These are phyloP conservation scores for Psilocybe cyanescens DNA, from an alignment of 768 basidiomycete genomes.

Conservation along the genomic window DNA sequence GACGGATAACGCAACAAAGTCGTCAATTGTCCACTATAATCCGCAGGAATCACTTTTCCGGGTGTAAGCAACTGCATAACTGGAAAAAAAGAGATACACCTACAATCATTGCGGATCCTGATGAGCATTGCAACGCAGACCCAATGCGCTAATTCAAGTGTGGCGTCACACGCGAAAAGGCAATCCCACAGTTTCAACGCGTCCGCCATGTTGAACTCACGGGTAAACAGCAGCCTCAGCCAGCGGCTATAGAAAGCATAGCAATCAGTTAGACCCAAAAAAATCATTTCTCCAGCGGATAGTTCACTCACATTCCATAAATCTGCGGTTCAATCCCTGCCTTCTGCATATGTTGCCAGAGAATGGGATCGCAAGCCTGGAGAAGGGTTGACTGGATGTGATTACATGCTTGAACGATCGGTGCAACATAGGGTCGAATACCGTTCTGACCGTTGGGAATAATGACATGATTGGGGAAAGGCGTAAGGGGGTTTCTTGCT, in stretches of 20 bases:
- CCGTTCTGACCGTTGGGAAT: slow-evolving; percentile 49
- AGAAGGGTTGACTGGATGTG: slow-evolving; percentile 77
- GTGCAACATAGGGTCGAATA: slow-evolving; percentile 73
- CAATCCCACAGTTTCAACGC: slow-evolving; percentile 96
- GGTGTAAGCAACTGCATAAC: slow-evolving; percentile 17
- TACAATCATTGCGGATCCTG: slow-evolving; percentile 87
- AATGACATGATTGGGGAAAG: slow-evolving; percentile 48
- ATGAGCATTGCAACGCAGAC: slow-evolving; percentile 95
- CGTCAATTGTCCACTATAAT: slow-evolving; percentile 87
- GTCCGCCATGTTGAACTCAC: slow-evolving; percentile 83
- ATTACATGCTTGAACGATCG: slow-evolving; percentile 85
- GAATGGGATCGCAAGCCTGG: slow-evolving; percentile 75
- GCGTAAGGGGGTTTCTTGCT: slow-evolving; percentile 26
- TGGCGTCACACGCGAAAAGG: slow-evolving; percentile 85
- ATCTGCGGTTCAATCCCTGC: slow-evolving; percentile 94
- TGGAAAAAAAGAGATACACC: slow-evolving; percentile 32
- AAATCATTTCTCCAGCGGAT: slow-evolving; percentile 6
- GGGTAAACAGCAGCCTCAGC: slow-evolving; percentile 90
- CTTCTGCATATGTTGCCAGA: slow-evolving; percentile 76
- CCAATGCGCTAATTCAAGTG: slow-evolving; percentile 80
- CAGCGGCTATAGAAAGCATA: slow-evolving; percentile 66
- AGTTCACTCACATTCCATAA: slow-evolving; percentile 82
- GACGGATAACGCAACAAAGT: slow-evolving; percentile 85
- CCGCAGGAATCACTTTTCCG: slow-evolving; percentile 75
- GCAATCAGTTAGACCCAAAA: slow-evolving; percentile 10